These are phyloP conservation scores for Mucor racemosus DNA, from an alignment of 371 early-diverging fungal species.

Conservation along the genomic window DNA sequence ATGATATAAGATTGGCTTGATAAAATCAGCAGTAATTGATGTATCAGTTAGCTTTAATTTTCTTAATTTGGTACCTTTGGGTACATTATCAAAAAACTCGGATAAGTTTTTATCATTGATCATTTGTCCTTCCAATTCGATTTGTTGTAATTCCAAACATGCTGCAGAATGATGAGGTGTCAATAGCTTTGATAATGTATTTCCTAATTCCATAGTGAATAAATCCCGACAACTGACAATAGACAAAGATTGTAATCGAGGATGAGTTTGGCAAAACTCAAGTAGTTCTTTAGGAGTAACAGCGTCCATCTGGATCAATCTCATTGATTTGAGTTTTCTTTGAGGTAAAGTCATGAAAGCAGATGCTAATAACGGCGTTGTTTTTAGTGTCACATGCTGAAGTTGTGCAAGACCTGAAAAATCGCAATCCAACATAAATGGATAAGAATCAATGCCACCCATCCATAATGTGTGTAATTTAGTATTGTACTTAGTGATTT, in stretches of 20 bases:
- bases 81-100: constrained; percentile 6
- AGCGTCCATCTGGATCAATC: constrained; percentile 17
- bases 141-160: constrained; percentile 3
- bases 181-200: constrained; percentile 4
- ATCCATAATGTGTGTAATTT: constrained; percentile 17
- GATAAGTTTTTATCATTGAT: constrained; percentile 6
- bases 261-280: constrained; percentile 10
- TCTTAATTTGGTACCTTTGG: constrained; percentile 3
- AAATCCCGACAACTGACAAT: constrained; percentile 14
- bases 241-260: constrained; percentile 4
- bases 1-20: background rate
- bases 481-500: constrained; percentile 18
- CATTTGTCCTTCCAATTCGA: constrained; percentile 11
- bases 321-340: background rate
- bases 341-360: constrained; percentile 14
- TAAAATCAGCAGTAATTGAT: constrained; percentile 7
- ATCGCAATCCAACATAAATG: constrained; percentile 21
- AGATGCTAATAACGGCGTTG: constrained; percentile 15
- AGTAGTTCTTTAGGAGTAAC: constrained; percentile 12
- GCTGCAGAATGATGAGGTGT: constrained; percentile 1
- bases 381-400: constrained; percentile 14
- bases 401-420: constrained; percentile 14
- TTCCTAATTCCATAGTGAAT: background rate
- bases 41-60: constrained; percentile 8
- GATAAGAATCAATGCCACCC: constrained; percentile 23